These are phyloP conservation scores for Aspergillus carbonarius DNA, from an alignment of 2,329 filamentous ascomycete species.

Conservation along the genomic window DNA sequence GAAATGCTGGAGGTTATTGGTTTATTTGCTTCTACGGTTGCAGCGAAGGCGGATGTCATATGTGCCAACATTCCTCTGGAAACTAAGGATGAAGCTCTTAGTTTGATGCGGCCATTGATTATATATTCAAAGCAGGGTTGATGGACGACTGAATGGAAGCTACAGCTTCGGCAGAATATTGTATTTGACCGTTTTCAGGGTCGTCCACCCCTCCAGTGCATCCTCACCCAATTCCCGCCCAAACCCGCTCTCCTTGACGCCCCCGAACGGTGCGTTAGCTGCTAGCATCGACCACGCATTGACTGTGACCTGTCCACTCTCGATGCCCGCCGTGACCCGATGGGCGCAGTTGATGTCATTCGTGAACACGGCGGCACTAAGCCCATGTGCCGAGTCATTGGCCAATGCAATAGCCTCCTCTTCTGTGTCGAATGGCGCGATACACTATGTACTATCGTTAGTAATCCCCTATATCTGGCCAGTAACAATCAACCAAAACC, in stretches of 20 bases:
- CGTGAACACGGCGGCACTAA: conserved; percentile 29
- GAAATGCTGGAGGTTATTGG: too few relatives aligned
- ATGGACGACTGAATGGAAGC: conserved; percentile 12
- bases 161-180: not conserved
- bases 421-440: conserved; percentile 60
- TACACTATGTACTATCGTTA: conserved; percentile 33
- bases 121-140: too few relatives aligned
- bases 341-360: conserved; percentile 26
- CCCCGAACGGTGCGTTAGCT: conserved; percentile 28
- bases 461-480: not conserved
- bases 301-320: conserved; percentile 28
- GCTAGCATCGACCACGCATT: conserved; percentile 29
- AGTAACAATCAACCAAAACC: too few relatives aligned
- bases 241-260: conserved; percentile 30
- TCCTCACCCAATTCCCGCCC: conserved; percentile 24
- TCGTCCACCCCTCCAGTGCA: not conserved
- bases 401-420: conserved; percentile 57
- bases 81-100: too few relatives aligned
- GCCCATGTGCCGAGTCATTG: conserved; percentile 49
- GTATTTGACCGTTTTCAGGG: not conserved
- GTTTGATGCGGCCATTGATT: too few relatives aligned
- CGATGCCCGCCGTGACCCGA: conserved; percentile 21
- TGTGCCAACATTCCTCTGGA: too few relatives aligned
- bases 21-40: too few relatives aligned
- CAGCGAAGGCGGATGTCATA: too few relatives aligned